Evolutionary conservation across 1,284 basidiomycete species (phyloP).

Genomic region (Exobasidium rhododendri): DNA sequence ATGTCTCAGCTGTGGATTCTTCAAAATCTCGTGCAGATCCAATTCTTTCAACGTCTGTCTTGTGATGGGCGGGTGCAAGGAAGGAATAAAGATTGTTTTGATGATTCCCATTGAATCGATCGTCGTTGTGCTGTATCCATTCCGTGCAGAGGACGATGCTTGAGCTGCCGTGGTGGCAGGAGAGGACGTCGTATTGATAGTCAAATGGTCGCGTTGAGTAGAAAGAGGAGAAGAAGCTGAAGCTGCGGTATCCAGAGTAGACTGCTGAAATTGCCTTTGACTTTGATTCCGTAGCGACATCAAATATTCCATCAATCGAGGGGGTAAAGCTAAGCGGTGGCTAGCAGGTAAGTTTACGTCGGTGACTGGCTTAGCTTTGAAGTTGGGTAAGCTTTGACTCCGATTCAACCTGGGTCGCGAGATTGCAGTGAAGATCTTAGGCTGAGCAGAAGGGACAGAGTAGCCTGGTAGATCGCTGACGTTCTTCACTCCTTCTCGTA

Average conservation of each 20-base stretch:
- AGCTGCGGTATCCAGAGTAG: background rate
- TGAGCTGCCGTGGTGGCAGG: background rate
- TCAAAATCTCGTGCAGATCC: slow-evolving; percentile 77
- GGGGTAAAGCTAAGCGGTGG: slow-evolving; percentile 29
- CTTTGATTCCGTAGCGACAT: background rate
- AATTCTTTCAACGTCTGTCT: slow-evolving; percentile 76
- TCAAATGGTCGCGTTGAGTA: background rate
- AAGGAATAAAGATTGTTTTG: slow-evolving; percentile 57
- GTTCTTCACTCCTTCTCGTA: no score
- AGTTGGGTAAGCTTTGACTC: slow-evolving; percentile 32
- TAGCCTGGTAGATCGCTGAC: no score
- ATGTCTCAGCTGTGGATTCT: slow-evolving; percentile 85
- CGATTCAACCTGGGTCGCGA: slow-evolving; percentile 20
- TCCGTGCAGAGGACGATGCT: background rate
- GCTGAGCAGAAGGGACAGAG: background rate
- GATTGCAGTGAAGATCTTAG: background rate
- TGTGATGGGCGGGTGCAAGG: slow-evolving; percentile 74
- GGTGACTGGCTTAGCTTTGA: slow-evolving; percentile 28
- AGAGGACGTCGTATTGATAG: background rate
- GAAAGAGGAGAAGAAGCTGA: background rate
- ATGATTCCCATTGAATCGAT: background rate
- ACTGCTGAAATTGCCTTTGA: background rate
- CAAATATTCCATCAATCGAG: slow-evolving; percentile 14
- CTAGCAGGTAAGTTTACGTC: slow-evolving; percentile 23
- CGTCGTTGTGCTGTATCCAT: background rate